These are phyloP conservation scores for Adansonia madagascariensis DNA, from an alignment of 441 rosid genomes.

Conservation along the genomic window DNA sequence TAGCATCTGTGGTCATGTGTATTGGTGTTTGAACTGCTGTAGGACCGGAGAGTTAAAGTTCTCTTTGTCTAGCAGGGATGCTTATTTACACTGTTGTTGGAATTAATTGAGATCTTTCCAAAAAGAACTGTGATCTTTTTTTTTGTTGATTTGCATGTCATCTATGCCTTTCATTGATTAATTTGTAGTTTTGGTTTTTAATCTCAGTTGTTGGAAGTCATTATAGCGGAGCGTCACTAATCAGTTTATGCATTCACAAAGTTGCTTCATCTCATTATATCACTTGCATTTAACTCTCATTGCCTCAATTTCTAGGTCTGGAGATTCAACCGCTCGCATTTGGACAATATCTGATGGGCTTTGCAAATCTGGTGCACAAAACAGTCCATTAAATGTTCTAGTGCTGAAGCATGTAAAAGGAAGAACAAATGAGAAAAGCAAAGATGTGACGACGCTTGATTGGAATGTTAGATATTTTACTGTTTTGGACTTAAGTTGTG, in stretches of 20 bases:
- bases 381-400: slow-evolving; percentile 58
- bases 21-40: slow-evolving; percentile 13
- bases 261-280: background rate
- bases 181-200: background rate
- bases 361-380: slow-evolving; percentile 53
- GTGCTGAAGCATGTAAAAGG: slow-evolving; percentile 94
- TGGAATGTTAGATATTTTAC: slow-evolving; percentile 83
- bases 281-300: slow-evolving; percentile 30
- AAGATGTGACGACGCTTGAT: slow-evolving; percentile 96
- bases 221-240: background rate
- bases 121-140: background rate
- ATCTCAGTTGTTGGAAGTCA: background rate
- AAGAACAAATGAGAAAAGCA: slow-evolving; percentile 92
- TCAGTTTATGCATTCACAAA: slow-evolving; percentile 7
- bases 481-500: slow-evolving; percentile 19
- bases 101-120: background rate
- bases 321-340: slow-evolving; percentile 46
- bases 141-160: background rate
- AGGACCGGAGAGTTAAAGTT: background rate
- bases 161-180: background rate
- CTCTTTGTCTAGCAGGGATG: background rate
- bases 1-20: background rate
- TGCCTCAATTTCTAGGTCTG: slow-evolving; percentile 59
- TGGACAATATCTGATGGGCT: slow-evolving; percentile 28
- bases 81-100: background rate